These are phyloP conservation scores for Pseudodiploospora longispora DNA, from an alignment of 2,329 filamentous ascomycete species.

Conservation along the genomic window DNA sequence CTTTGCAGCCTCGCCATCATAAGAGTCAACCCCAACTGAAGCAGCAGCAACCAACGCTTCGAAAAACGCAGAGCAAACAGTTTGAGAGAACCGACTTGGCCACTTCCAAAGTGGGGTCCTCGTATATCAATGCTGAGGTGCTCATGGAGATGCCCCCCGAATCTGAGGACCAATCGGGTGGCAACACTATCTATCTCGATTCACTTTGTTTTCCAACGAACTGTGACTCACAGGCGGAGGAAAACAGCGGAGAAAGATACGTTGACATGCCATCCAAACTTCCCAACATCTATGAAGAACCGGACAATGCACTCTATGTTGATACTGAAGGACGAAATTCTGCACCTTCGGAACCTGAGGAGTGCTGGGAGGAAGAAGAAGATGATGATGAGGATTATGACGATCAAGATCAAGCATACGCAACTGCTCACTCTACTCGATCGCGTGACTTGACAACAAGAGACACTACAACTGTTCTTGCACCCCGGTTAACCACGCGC, in stretches of 20 bases:
- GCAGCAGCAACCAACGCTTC: constrained; percentile 30
- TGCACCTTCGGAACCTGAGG: constrained; percentile 43
- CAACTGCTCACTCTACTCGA: constrained; percentile 66
- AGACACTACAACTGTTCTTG: constrained; percentile 51
- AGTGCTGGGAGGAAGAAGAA: constrained; percentile 73
- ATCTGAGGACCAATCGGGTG: constrained; percentile 11
- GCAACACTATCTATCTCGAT: constrained; percentile 20
- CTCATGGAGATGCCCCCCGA: not conserved
- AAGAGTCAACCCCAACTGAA: constrained; percentile 48
- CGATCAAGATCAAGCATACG: constrained; percentile 58
- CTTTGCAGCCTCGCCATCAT: constrained; percentile 37
- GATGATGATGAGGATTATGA: constrained; percentile 64
- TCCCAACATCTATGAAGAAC: constrained; percentile 23
- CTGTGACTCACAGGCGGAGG: constrained; percentile 15
- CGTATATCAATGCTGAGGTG: not conserved
- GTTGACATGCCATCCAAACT: constrained; percentile 19
- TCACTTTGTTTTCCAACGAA: constrained; percentile 18
- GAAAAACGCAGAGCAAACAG: constrained; percentile 37
- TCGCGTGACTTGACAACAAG: constrained; percentile 56
- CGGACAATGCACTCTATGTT: constrained; percentile 13
- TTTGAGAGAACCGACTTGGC: constrained; percentile 9
- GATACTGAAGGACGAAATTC: constrained; percentile 18
- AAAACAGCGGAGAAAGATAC: constrained; percentile 16
- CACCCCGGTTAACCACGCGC: constrained; percentile 63
- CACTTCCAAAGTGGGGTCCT: not conserved